Evolutionary conservation across 176 grass and related monocot species (phyloP).

Genomic region (Oryza punctata): DNA sequence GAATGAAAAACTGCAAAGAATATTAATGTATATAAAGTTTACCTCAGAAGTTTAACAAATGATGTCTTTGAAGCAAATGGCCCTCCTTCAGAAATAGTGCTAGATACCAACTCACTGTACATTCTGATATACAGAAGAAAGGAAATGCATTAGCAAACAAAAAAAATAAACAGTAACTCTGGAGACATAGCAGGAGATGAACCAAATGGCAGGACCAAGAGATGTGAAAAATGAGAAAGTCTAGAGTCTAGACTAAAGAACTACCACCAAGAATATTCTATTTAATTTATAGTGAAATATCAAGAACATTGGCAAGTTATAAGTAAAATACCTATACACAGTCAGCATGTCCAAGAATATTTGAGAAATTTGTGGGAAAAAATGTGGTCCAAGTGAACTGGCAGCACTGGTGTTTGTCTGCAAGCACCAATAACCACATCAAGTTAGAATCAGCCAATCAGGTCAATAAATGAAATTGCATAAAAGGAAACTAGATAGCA

Average conservation of each 20-base stretch:
- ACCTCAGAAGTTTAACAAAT: conserved; percentile 93
- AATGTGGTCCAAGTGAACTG: conserved; percentile 76
- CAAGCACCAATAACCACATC: conserved; percentile 32
- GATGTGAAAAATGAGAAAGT: too few relatives aligned
- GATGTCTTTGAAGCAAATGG: conserved; percentile 95
- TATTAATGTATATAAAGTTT: conserved; percentile 24
- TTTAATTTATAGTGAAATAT: background rate
- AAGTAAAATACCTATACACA: conserved; percentile 62
- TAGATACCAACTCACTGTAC: conserved; percentile 98
- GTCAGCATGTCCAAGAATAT: conserved; percentile 91
- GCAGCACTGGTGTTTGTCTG: conserved; percentile 88
- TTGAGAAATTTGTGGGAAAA: conserved; percentile 74
- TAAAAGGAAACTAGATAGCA: too few relatives aligned
- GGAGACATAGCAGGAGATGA: background rate
- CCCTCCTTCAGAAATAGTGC: conserved; percentile 92
- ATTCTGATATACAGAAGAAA: conserved; percentile 61
- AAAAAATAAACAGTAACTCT: background rate
- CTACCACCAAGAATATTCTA: too few relatives aligned
- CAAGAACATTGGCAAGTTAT: background rate
- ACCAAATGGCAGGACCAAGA: background rate
- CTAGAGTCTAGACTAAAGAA: too few relatives aligned
- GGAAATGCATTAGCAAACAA: background rate
- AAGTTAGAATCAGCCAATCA: too few relatives aligned
- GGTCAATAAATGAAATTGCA: too few relatives aligned
- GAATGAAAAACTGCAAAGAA: background rate